Base-by-base conservation (phyloP, 2,329 filamentous ascomycete species). In the Diaporthe ilicicola region DNA sequence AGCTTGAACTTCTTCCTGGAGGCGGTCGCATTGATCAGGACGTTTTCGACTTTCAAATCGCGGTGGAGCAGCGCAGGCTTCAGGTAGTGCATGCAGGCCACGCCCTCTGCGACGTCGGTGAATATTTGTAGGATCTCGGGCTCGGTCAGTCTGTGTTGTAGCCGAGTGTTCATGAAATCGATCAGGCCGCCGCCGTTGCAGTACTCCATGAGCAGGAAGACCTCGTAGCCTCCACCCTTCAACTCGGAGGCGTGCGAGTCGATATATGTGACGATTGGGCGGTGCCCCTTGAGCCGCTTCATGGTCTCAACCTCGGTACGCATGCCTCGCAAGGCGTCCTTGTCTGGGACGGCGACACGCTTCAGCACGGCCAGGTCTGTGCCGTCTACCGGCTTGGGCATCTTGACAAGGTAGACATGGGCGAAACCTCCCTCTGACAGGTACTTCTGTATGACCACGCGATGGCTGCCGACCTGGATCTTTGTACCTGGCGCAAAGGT, bases 61-160 rank as follows among this genome's bases (percentile, higher is more conserved):
- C 96, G 90, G 82, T 99, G 96, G 71, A 99, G 87, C 69, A 99
- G 84, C 62, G 96, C 91, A 6, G 96, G 96, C 82, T 97, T 97
- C 61, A 99, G 90, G 82, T 99, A 99, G 83, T 99, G 96, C 96
- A 99, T 99, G 81, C 94, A 97, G 37, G 96, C 96, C 54, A 99
- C 94, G 46, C 96, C 96, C 83, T 98, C 95, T 59, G 95, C 93
- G 69, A 98, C 94, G 80, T 99, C 96, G 65, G 92, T 92, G 83
- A 99, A 98, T 82, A 99, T 98, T 84, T 95, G 93, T 77, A 99
- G 85, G 76, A 99, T 97, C 85, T 99, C 96, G 62, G 96, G 95
- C 84, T 99, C 96, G 44, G 95, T 99, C 81, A 99, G 87, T 64
- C 96, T 93, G 81, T 99, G 95, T 83, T 99, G 96, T 77, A 99